Evolutionary conservation across 2,329 filamentous ascomycete genomes (phyloP).

Genomic region (Orbilia blumenaviensis): DNA sequence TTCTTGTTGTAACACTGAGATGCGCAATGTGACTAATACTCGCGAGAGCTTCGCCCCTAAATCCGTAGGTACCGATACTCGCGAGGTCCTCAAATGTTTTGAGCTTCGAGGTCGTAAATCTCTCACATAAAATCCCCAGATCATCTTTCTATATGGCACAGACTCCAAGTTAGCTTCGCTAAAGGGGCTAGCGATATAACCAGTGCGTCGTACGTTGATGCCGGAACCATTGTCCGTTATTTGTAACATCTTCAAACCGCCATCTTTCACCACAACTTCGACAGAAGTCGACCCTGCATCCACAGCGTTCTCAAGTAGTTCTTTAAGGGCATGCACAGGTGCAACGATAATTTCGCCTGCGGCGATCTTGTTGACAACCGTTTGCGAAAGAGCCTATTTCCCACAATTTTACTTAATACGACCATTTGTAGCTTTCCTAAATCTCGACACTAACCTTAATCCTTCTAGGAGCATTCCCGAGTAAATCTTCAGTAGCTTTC

Average conservation of each 20-base stretch:
- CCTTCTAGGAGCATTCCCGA: slow-evolving; percentile 39
- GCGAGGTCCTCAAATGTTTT: slow-evolving; percentile 91
- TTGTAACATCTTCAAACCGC: slow-evolving; percentile 91
- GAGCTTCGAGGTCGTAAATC: slow-evolving; percentile 96
- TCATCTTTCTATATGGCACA: slow-evolving; percentile 76
- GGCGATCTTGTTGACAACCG: slow-evolving; percentile 98
- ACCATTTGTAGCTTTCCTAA: not conserved
- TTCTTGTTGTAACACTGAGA: slow-evolving; percentile 92
- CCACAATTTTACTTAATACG: not conserved
- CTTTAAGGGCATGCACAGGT: slow-evolving; percentile 93
- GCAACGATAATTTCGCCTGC: slow-evolving; percentile 98
- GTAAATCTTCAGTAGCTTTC: slow-evolving; percentile 42
- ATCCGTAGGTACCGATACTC: slow-evolving; percentile 94
- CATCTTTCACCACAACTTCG: slow-evolving; percentile 92
- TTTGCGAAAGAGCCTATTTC: slow-evolving; percentile 80
- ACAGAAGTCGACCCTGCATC: slow-evolving; percentile 94
- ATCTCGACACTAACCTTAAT: slow-evolving; percentile 33
- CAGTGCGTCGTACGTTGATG: slow-evolving; percentile 75
- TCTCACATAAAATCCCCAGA: slow-evolving; percentile 87
- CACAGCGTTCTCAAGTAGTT: slow-evolving; percentile 94
- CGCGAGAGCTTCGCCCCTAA: slow-evolving; percentile 91
- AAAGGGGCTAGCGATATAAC: not conserved
- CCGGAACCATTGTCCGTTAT: slow-evolving; percentile 98
- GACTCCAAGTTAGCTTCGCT: not conserved
- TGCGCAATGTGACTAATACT: slow-evolving; percentile 99